These are phyloP conservation scores for Cenchrus americanus DNA, from an alignment of 176 grass and related monocot species.

Conservation along the genomic window DNA sequence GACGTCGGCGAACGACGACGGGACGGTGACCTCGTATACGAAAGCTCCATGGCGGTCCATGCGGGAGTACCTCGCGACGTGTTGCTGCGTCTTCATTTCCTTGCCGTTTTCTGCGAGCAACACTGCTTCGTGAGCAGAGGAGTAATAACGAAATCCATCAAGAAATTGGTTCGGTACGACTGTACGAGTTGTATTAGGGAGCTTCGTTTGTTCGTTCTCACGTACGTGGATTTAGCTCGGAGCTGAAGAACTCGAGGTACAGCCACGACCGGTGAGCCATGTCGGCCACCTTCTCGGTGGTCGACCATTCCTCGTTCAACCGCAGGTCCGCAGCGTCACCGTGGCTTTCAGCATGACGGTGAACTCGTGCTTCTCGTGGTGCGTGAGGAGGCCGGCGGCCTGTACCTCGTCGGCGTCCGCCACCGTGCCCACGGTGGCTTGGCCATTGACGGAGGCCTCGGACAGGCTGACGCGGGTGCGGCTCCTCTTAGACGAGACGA, in stretches of 20 bases:
- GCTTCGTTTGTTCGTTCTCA: too few species aligned
- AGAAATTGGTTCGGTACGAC: too few species aligned
- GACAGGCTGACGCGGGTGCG: neutral
- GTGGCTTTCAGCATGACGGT: constrained; percentile 27
- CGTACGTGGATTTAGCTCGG: constrained; percentile 35
- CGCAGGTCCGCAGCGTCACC: constrained; percentile 50
- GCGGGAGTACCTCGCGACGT: neutral
- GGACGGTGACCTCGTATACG: constrained; percentile 54
- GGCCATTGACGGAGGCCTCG: neutral
- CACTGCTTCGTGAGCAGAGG: too few species aligned
- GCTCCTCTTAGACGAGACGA: neutral
- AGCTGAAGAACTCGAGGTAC: constrained; percentile 49
- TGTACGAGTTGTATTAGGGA: too few species aligned
- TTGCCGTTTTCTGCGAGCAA: constrained; percentile 36
- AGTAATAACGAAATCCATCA: too few species aligned
- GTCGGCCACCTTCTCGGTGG: neutral
- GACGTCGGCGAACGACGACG: constrained; percentile 45
- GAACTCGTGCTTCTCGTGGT: neutral
- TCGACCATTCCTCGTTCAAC: neutral
- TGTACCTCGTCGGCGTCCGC: neutral
- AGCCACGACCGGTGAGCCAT: constrained; percentile 9
- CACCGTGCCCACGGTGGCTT: neutral
- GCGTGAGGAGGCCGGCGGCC: neutral
- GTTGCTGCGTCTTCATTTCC: neutral
- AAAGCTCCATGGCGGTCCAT: neutral